Percentiles rank a stretch among this genome's conserved stretches.
Evolutionary conservation across 768 basidiomycete genomes (phyloP).

Genomic region (Crassisporium funariophilum): DNA sequence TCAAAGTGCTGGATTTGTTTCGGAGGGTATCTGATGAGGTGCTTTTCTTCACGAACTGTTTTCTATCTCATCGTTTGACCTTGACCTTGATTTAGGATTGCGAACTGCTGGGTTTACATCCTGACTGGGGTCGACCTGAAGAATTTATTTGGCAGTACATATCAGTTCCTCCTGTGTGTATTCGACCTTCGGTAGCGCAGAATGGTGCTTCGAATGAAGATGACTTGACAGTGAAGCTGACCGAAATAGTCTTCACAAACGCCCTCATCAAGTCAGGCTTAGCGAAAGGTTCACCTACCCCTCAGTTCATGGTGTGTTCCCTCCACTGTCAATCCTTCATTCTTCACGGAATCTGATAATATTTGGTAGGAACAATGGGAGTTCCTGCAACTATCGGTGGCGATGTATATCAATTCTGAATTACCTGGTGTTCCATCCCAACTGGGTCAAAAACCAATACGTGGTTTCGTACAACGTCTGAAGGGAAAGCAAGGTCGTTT

Average conservation of each 20-base stretch:
- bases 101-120: conserved; percentile 89
- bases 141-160: conserved; percentile 99
- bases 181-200: conserved; percentile 95
- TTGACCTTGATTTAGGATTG: conserved; percentile 64
- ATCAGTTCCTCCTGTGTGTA: conserved; percentile 96
- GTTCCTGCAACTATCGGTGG: conserved; percentile 90
- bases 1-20: conserved; percentile 93
- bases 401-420: conserved; percentile 98
- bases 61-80: neutral
- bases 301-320: conserved; percentile 77
- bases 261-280: conserved; percentile 90
- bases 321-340: neutral
- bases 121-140: conserved; percentile 88
- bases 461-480: conserved; percentile 95
- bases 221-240: conserved; percentile 95
- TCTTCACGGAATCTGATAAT: conserved; percentile 2
- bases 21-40: conserved; percentile 92
- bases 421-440: conserved; percentile 89
- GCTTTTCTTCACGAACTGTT: too few relatives aligned
- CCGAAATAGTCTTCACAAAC: conserved; percentile 95
- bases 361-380: conserved; percentile 91
- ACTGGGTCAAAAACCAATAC: conserved; percentile 89
- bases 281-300: conserved; percentile 82
- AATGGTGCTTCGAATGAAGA: conserved; percentile 99
- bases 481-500: conserved; percentile 99